A percentile compares a stretch with the other conserved stretches of the same genome.
Conservation (phyloP, 1,284 basidiomycete genomes). For the Tylopilus sp. region DNA sequence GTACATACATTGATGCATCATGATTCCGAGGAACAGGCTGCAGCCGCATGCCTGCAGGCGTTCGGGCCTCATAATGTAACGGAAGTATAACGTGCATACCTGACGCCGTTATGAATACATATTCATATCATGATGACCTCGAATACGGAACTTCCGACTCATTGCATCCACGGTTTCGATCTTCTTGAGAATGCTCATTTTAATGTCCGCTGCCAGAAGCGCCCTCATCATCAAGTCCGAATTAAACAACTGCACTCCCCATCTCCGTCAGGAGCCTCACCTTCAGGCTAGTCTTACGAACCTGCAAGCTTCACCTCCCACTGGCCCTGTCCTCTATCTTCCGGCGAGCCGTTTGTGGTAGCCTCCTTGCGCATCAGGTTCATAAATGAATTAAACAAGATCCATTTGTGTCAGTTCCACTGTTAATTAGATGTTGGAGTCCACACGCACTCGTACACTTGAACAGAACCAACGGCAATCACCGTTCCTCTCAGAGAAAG, state of each 20-base stretch:
- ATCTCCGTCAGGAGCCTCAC: neutral
- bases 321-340: neutral
- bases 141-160: too few species aligned
- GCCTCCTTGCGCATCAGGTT: neutral
- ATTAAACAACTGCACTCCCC: neutral
- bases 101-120: too few species aligned
- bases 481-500: constrained; percentile 11
- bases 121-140: too few species aligned
- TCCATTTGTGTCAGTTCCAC: constrained; percentile 12
- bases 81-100: too few species aligned
- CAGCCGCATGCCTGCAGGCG: too few species aligned
- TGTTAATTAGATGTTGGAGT: too few species aligned
- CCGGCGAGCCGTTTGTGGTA: constrained; percentile 12
- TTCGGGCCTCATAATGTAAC: too few species aligned
- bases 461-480: constrained; percentile 25
- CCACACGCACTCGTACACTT: constrained; percentile 25
- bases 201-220: neutral
- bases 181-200: neutral
- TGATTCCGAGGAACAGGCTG: too few species aligned
- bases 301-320: neutral
- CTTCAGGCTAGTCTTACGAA: neutral
- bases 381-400: constrained; percentile 17
- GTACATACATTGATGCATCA: too few species aligned
- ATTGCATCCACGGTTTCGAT: too few species aligned
- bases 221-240: too few species aligned